These are phyloP conservation scores for Zelopaecilomyces penicillatus DNA, from an alignment of 2,329 filamentous ascomycete genomes.

Conservation along the genomic window DNA sequence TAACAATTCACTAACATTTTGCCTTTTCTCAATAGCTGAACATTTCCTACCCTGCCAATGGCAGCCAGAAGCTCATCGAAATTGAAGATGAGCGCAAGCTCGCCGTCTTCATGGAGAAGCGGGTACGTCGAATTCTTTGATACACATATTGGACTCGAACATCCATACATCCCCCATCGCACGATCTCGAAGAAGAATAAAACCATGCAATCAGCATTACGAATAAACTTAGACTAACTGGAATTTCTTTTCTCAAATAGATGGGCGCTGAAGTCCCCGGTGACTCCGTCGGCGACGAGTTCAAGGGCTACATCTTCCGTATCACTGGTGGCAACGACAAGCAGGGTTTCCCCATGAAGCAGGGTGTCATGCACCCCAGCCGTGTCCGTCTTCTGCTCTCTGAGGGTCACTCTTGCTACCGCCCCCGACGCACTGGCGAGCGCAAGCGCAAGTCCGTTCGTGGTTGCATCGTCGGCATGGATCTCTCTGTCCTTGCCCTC, in stretches of 20 bases:
- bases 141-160: slow-evolving; percentile 15
- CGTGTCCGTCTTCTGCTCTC: slow-evolving; percentile 95
- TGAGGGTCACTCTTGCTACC: slow-evolving; percentile 99
- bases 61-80: slow-evolving; percentile 98
- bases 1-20: slow-evolving; percentile 20
- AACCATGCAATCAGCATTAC: no score
- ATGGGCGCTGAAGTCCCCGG: slow-evolving; percentile 89
- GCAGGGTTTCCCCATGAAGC: slow-evolving; percentile 99
- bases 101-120: slow-evolving; percentile 97
- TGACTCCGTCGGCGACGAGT: slow-evolving; percentile 96
- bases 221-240: background rate
- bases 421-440: slow-evolving; percentile 93
- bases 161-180: no score
- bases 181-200: no score
- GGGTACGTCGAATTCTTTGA: slow-evolving; percentile 48
- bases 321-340: slow-evolving; percentile 99
- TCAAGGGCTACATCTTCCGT: slow-evolving; percentile 99
- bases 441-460: slow-evolving; percentile 99
- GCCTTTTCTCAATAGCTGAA: slow-evolving; percentile 39
- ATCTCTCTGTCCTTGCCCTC: slow-evolving; percentile 91
- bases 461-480: slow-evolving; percentile 95
- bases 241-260: slow-evolving; percentile 28
- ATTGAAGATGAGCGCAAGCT: slow-evolving; percentile 99
- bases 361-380: slow-evolving; percentile 97
- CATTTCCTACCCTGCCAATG: slow-evolving; percentile 90